phyloP scores from a whole-genome alignment of 331 rosid species.

The Arachis monticola region DNA sequence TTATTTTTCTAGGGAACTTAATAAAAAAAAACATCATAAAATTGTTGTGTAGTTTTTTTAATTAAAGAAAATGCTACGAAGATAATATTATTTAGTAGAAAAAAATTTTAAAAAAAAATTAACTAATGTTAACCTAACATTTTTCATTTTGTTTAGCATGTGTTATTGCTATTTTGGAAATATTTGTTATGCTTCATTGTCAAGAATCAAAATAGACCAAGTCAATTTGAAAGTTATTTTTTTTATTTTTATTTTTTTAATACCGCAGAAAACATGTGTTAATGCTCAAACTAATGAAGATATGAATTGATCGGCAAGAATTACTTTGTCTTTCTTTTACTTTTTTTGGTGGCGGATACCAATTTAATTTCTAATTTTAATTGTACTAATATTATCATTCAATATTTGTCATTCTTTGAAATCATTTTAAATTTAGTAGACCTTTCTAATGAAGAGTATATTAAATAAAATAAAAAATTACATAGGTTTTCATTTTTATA shows the following conservation, averaged over 20 bases:
- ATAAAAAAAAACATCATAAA: too few species aligned
- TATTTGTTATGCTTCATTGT: conserved; percentile 5
- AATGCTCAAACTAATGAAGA: conserved; percentile 2
- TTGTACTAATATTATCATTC: too few species aligned
- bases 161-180: background rate
- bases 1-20: too few species aligned
- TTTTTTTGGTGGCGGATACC: background rate
- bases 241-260: too few species aligned
- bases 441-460: too few species aligned
- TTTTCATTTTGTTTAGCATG: background rate
- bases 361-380: too few species aligned
- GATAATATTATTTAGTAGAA: too few species aligned
- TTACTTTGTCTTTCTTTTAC: background rate
- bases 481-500: background rate
- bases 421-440: background rate
- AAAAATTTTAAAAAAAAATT: too few species aligned
- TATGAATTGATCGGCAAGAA: background rate
- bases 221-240: background rate
- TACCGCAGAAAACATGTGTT: background rate
- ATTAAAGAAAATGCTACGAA: too few species aligned
- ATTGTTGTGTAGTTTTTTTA: too few species aligned
- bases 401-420: background rate
- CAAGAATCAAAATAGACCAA: conserved; percentile 24
- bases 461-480: too few species aligned
- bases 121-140: too few species aligned